Conservation (phyloP, 2,329 filamentous ascomycete genomes). For the Claviceps maximensis region DNA sequence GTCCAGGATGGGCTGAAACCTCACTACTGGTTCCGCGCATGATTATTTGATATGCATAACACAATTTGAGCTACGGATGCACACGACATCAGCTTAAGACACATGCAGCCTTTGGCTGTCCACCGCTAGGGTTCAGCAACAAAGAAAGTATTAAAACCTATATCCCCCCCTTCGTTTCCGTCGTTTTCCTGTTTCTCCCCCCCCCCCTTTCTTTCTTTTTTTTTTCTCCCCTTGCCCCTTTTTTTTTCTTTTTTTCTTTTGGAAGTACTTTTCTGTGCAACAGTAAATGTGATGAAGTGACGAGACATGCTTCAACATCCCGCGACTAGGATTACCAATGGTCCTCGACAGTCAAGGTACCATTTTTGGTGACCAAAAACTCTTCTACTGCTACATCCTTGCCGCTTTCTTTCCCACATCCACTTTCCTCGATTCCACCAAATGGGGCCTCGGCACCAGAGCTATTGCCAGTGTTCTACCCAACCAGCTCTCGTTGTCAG, state of each 20-base stretch:
- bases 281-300: neutral
- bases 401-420: slow-evolving; percentile 33
- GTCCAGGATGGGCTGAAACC: neutral
- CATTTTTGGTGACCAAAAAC: slow-evolving; percentile 32
- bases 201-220: too few species aligned
- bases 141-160: neutral
- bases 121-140: neutral
- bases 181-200: too few species aligned
- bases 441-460: slow-evolving; percentile 32
- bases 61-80: neutral
- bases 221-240: neutral
- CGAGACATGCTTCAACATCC: neutral
- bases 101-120: neutral
- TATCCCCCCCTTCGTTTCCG: neutral
- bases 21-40: neutral
- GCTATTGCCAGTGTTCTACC: slow-evolving; percentile 26
- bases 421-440: slow-evolving; percentile 35
- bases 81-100: neutral
- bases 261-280: neutral
- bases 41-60: neutral
- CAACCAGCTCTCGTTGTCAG: neutral
- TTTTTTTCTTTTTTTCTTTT: neutral
- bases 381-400: slow-evolving; percentile 34
- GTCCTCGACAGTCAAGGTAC: slow-evolving; percentile 26
- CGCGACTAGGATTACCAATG: slow-evolving; percentile 3